These are phyloP conservation scores for Talaromyces albobiverticillius DNA, from an alignment of 2,329 filamentous ascomycete species.

Conservation along the genomic window DNA sequence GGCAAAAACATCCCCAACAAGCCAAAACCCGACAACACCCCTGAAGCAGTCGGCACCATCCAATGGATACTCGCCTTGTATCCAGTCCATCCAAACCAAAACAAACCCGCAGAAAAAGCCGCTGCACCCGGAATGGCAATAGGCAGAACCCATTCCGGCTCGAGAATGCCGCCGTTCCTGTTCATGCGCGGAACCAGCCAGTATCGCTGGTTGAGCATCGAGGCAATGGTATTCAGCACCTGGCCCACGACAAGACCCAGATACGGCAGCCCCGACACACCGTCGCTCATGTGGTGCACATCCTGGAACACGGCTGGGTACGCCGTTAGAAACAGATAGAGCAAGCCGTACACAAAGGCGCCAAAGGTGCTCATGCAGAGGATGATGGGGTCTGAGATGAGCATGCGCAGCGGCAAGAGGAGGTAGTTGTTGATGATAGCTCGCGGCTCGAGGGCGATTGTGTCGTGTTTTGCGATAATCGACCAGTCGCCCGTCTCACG, in stretches of 20 bases:
- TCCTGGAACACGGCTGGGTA: constrained; percentile 50
- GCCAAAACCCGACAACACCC: constrained; percentile 60
- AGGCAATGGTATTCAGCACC: constrained; percentile 31
- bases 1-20: constrained; percentile 58
- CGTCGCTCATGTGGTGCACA: constrained; percentile 48
- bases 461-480: constrained; percentile 34
- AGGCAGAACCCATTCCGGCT: constrained; percentile 51
- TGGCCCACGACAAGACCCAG: constrained; percentile 49
- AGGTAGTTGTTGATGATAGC: constrained; percentile 40
- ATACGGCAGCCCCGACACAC: constrained; percentile 47
- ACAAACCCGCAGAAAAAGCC: constrained; percentile 55
- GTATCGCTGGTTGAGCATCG: constrained; percentile 45
- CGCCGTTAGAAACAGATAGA: constrained; percentile 51
- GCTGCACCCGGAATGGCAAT: constrained; percentile 55
- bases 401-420: constrained; percentile 51
- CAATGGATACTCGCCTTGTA: constrained; percentile 49
- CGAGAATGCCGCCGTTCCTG: constrained; percentile 40
- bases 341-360: constrained; percentile 47
- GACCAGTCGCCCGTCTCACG: constrained; percentile 43
- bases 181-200: constrained; percentile 28
- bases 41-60: constrained; percentile 58
- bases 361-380: constrained; percentile 48
- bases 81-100: constrained; percentile 61
- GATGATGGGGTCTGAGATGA: constrained; percentile 56
- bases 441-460: constrained; percentile 25